Base-by-base conservation (phyloP, 805 yeast species). In the Saturnispora hagleri region DNA sequence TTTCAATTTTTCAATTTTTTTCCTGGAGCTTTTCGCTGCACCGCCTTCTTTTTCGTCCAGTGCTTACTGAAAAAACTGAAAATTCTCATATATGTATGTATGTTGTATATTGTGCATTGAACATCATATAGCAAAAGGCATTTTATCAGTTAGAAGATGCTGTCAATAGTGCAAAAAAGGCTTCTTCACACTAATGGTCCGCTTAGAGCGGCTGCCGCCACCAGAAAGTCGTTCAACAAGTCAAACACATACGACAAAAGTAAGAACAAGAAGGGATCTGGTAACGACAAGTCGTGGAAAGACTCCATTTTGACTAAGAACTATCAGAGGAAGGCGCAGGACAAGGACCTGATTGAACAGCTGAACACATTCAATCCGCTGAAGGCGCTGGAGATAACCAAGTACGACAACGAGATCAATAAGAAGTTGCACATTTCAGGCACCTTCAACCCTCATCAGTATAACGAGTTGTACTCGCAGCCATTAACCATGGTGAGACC, bases 371-470 rank as follows among this genome's bases (percentile, higher is more conserved):
- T 64, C 7, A 36, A 51, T 31, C 34, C 51, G 0, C 54, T 48
- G 38, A 38, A 53, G 17, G 47, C 55, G 10, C 56, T 55, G 5
- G 12, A 58, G 20, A 58, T 69, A 50, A 57, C 65, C 10, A 63
- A 65, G 35, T 86, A 73, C 65, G 67, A 73, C 15, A 61, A 69
- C 2, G 61, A 62, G 13, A 70, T 73, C 17, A 69, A 76, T 53
- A 63, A 69, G 51, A 67, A 69, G 46, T 69, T 87, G 55, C 67
- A 69, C 34, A 71, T 72, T 42, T 65, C 82, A 51, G 90, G 89
- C 22, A 69, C 84, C 0, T 86, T 86, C 68, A 78, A 80, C 59
- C 81, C 80, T 55, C 73, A 73, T 57, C 95, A 88, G 66, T 79
- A 74, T 63, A 76, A 79, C 57, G 95, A 87, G 64, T 61, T 84